Base-by-base conservation (phyloP, 768 basidiomycete species). In the Grammothele lineata region DNA sequence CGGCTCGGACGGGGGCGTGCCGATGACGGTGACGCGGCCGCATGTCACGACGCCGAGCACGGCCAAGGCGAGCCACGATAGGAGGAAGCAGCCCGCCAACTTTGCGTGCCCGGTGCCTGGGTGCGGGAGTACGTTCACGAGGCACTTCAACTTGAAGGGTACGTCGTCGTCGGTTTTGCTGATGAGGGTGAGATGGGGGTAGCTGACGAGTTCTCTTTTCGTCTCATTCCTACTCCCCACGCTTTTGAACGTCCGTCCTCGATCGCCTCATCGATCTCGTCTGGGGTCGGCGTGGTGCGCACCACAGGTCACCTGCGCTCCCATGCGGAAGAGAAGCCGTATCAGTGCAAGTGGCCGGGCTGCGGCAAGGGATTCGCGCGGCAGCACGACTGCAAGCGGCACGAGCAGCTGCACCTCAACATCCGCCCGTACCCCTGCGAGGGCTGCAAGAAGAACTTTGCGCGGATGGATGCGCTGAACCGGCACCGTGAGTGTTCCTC, bases 321-420 rank as follows among this genome's bases (percentile, higher is more conserved):
- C 12, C 94, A 96, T 59, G 92, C 88, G 50, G 93, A 94, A 64
- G 92, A 95, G 66, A 85, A 92, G 52, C 93, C 93, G 25, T 97
- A 92, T 75, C 81, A 86, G 64, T 97, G 93, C 70, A 85, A 88
- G 58, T 95, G 92, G 84, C 90, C 91, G 1, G 92, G 91, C 19
- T 97, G 93, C 61, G 85, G 83, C 22, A 95, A 96, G 68, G 91
- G 93, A 19, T 94, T 96, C 53, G 93, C 89, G 22, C 69, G 93
- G 46, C 91, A 95, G 63, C 94, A 96, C 60, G 94, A 98, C 64
- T 96, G 94, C 68, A 97, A 95, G 63, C 80, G 93, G 2, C 95
- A 98, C 58, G 94, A 96, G 66, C 87, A 93, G 55, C 73, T 98
- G 34, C 94, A 98, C 63, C 83, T 89, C 48, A 94, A 95, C 57